Base-by-base conservation (phyloP, 306 rosid genomes). In the Canavalia gladiata region DNA sequence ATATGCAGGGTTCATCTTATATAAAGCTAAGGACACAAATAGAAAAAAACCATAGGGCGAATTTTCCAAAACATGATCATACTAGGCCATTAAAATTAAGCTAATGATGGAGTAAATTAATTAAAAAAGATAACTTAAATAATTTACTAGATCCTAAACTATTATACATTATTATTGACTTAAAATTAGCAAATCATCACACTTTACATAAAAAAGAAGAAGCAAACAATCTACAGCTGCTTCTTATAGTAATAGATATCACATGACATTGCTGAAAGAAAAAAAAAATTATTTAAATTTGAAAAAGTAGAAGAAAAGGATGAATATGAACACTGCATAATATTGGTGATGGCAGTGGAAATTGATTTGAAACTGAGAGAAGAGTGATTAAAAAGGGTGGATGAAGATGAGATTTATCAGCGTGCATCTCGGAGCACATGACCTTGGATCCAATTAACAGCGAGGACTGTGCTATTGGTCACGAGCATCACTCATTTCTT, bases 361-460 rank as follows among this genome's bases (percentile, higher is more conserved):
- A 46, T 35, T 64, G 70, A 72, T 72, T 43, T 12, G 63, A 81
- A 72, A 47, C 5, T 29, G 72, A 76, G 66, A 56, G 4, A 52
- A 30, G 7, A 76, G 3, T 30, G 68, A 83, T 2, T n/a, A 1
- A 72, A 45, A 35, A 78, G 50, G 50, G 33, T 11, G 62, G 42
- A 69, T 51, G 85, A 37, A 77, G 80, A 78, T 85, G 86, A 78
- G 84, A 86, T 68, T 78, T 86, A 31, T 82, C 86, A 82, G 89
- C 89, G 83, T 82, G 86, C 86, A 86, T 86, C 86, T 78, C 86
- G 89, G 84, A 8, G 84, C 89, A 86, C 89, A 86, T 86, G 89
- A 86, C 76, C 81, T 54, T 82, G 72, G 84, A 86, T 86, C 88
- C 88, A 86, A 72, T 82, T 68, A 86, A 86, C 89, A 86, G 89